Conservation (phyloP, 495 filamentous ascomycete species). For the Tuber aestivum region DNA sequence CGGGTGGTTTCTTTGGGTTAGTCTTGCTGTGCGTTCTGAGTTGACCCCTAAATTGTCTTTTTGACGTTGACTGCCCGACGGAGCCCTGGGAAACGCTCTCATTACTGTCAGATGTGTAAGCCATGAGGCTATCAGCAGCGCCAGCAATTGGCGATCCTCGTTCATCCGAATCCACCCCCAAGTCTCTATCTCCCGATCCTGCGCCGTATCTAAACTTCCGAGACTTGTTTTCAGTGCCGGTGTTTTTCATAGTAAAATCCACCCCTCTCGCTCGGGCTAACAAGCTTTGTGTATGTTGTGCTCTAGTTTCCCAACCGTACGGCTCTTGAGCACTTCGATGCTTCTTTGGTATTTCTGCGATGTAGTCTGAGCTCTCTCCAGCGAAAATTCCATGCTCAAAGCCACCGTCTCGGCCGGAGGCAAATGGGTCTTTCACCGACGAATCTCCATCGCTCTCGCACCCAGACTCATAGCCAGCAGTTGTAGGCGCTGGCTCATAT, state of each 20-base stretch:
- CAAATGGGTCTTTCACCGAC: constrained; percentile 19
- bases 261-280: neutral
- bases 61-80: constrained; percentile 22
- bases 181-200: neutral
- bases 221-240: neutral
- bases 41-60: constrained; percentile 7
- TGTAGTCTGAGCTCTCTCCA: neutral
- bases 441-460: constrained; percentile 3
- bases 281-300: constrained; percentile 18
- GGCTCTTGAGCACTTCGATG: neutral
- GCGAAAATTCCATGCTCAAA: neutral
- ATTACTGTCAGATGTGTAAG: constrained; percentile 6
- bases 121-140: neutral
- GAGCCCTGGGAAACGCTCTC: constrained; percentile 19
- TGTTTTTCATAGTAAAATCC: neutral
- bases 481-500: neutral
- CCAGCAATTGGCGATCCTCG: constrained; percentile 1
- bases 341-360: neutral
- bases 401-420: neutral
- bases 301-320: constrained; percentile 3
- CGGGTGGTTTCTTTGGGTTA: neutral
- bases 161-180: neutral
- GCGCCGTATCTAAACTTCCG: neutral
- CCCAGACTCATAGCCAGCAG: neutral
- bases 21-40: neutral